Evolutionary conservation across 2,329 filamentous ascomycete species (phyloP).

Genomic region (Macrophomina tecta): DNA sequence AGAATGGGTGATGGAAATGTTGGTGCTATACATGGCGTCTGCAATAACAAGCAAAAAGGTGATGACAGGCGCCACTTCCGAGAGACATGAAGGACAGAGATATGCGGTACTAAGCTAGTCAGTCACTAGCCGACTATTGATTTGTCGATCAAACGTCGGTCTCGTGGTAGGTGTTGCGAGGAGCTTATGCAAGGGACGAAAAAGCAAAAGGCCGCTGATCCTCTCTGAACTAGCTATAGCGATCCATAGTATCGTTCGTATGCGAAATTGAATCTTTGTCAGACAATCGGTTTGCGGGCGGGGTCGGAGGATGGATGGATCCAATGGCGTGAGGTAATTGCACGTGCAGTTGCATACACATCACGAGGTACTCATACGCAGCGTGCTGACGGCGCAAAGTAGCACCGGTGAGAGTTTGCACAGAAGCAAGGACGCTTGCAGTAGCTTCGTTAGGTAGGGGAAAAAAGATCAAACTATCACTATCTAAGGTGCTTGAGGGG

Average conservation of each 20-base stretch:
- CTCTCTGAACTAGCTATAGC: neutral
- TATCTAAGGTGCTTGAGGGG: constrained; percentile 26
- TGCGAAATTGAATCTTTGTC: neutral
- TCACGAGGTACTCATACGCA: neutral
- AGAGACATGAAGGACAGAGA: neutral
- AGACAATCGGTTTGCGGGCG: neutral
- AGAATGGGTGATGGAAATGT: too few relatives aligned
- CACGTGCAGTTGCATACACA: neutral
- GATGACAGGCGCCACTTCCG: neutral
- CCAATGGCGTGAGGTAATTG: neutral
- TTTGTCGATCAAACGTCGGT: neutral
- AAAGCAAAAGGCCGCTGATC: neutral
- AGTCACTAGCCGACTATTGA: neutral
- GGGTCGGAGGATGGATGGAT: neutral
- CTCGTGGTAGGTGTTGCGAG: neutral
- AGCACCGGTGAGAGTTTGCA: neutral
- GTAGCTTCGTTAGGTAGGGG: constrained; percentile 19
- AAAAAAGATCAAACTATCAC: constrained; percentile 18
- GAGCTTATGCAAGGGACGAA: neutral
- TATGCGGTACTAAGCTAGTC: neutral
- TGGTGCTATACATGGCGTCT: neutral
- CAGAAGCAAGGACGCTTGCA: constrained; percentile 18
- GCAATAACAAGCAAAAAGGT: neutral
- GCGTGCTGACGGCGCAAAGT: neutral
- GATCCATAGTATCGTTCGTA: neutral